A percentile compares a stretch with the other conserved stretches of the same genome.
These are phyloP conservation scores for Larix kaempferi DNA, from an alignment of 75 land plant species.

Conservation along the genomic window DNA sequence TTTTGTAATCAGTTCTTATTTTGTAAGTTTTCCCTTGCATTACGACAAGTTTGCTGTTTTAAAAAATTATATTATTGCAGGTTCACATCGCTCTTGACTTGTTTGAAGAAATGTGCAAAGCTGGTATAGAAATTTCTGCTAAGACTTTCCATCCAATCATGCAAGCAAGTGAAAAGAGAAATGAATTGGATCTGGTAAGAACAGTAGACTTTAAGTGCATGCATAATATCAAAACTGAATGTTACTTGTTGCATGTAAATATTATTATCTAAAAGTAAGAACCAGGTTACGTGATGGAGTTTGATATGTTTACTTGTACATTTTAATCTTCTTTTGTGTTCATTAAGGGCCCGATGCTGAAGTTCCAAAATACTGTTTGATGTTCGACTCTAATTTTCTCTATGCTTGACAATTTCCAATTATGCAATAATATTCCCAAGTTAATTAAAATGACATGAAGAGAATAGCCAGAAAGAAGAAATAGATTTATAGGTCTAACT, in stretches of 20 bases:
- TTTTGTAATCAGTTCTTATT: no score
- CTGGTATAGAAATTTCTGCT: slow-evolving; percentile 23
- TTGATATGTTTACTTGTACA: not conserved
- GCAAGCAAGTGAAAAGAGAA: slow-evolving; percentile 31
- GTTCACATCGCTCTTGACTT: slow-evolving; percentile 43
- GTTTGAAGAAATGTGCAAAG: slow-evolving; percentile 30
- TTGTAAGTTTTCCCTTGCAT: not conserved
- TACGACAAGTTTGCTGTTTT: not conserved
- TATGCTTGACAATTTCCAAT: no score
- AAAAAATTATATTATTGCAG: slow-evolving; percentile 20
- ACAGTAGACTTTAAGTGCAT: not conserved
- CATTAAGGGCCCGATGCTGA: not conserved
- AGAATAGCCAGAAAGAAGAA: no score
- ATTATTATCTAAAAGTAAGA: not conserved
- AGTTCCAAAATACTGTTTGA: no score
- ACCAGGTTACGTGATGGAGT: not conserved
- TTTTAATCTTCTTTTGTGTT: not conserved
- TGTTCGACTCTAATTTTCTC: no score
- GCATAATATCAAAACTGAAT: not conserved
- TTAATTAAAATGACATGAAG: no score
- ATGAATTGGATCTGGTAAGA: slow-evolving; percentile 47
- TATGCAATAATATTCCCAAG: no score
- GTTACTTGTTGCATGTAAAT: not conserved
- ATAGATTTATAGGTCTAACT: no score
- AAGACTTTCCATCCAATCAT: slow-evolving; percentile 31